Evolutionary conservation across 2,329 filamentous ascomycete species (phyloP).

Genomic region (Colletotrichum destructivum): DNA sequence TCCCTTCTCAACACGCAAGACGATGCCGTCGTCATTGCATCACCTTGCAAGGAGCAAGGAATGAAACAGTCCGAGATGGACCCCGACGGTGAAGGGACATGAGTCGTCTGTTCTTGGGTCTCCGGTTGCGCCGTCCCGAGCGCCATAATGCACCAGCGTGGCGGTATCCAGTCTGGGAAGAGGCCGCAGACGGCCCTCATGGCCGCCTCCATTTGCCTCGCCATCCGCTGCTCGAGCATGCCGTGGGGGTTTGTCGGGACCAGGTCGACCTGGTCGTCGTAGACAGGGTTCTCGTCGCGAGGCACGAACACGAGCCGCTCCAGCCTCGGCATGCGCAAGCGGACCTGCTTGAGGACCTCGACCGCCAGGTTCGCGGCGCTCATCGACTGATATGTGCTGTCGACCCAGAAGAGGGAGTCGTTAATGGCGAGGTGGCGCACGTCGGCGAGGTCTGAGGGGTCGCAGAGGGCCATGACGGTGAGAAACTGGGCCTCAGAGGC

Average conservation of each 20-base stretch:
- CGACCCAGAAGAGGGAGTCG: conserved; percentile 58
- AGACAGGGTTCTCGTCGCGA: conserved; percentile 53
- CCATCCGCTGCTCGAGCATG: conserved; percentile 53
- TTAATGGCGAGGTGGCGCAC: conserved; percentile 62
- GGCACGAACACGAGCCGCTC: conserved; percentile 62
- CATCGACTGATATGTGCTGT: conserved; percentile 54
- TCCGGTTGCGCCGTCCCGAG: conserved; percentile 32
- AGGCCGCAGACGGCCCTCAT: conserved; percentile 51
- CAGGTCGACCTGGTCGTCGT: conserved; percentile 48
- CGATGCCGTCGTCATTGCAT: not conserved
- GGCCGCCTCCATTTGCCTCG: conserved; percentile 53
- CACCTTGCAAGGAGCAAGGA: not conserved
- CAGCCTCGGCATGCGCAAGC: conserved; percentile 56
- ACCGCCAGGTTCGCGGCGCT: conserved; percentile 57
- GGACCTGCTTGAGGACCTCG: conserved; percentile 57
- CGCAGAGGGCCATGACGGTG: conserved; percentile 60
- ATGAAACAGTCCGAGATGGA: too few species aligned
- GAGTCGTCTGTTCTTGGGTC: not conserved
- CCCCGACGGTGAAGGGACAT: not conserved
- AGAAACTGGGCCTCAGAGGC: conserved; percentile 62
- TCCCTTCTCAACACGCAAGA: not conserved
- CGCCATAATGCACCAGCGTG: conserved; percentile 56
- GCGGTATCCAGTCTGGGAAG: conserved; percentile 51
- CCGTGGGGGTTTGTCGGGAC: conserved; percentile 46
- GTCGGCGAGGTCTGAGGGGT: conserved; percentile 56